Conservation (phyloP, 371 early-diverging fungal species). For the Dichotomocladium elegans region DNA sequence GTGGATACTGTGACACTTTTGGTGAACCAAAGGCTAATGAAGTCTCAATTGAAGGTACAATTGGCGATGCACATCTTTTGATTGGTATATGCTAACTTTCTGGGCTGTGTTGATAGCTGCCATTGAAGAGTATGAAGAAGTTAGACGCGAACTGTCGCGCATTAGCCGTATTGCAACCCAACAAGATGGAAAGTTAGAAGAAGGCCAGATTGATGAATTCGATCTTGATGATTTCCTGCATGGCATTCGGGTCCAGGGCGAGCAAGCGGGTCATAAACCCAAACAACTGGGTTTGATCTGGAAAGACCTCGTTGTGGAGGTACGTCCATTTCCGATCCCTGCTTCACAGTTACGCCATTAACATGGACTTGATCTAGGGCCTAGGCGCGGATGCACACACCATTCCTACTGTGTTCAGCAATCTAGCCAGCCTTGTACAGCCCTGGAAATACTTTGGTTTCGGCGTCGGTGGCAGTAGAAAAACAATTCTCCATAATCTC, state of each 20-base stretch:
- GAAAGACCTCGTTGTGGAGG: conserved; percentile 30
- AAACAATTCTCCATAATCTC: conserved; percentile 41
- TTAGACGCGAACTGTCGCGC: conserved; percentile 12
- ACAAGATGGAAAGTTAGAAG: conserved; percentile 2
- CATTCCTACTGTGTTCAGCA: conserved; percentile 21
- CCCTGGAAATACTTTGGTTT: conserved; percentile 18
- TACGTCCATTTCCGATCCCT: conserved; percentile 2
- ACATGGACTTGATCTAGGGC: conserved; percentile 10
- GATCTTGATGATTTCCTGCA: conserved; percentile 16
- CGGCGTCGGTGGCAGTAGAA: conserved; percentile 7
- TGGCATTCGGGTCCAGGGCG: conserved; percentile 1
- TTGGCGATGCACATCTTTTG: conserved; percentile 58
- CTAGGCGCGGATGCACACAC: conserved; percentile 30
- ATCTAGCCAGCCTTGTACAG: not conserved
- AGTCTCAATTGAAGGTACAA: conserved; percentile 15
- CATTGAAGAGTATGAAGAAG: conserved; percentile 8
- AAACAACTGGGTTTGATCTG: conserved; percentile 33
- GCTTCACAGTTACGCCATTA: not conserved
- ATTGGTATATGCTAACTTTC: conserved; percentile 35
- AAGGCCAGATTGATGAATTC: conserved; percentile 11
- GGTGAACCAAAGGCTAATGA: conserved; percentile 12
- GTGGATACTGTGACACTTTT: too few relatives aligned
- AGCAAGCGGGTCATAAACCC: conserved; percentile 17
- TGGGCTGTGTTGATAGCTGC: conserved; percentile 4
- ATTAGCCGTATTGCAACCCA: conserved; percentile 1